Conservation (phyloP, 768 basidiomycete species). For the Rhizopogon vinicolor region DNA sequence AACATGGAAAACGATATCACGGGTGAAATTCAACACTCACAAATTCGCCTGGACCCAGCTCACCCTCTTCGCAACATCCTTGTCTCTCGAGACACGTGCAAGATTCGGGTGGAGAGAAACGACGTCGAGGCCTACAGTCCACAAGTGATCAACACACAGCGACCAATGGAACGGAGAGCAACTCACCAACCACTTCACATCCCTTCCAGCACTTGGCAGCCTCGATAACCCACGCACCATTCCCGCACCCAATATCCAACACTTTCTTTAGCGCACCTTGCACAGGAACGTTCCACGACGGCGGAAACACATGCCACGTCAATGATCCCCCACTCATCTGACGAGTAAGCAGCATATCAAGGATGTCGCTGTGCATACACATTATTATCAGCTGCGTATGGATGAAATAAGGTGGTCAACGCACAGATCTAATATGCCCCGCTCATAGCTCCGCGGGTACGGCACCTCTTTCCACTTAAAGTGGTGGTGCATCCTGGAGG, state of each 20-base stretch:
- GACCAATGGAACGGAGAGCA: not conserved
- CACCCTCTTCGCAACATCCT: slow-evolving; percentile 54
- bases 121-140: slow-evolving; percentile 64
- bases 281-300: slow-evolving; percentile 15
- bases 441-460: slow-evolving; percentile 65
- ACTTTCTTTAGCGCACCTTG: not conserved
- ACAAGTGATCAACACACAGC: slow-evolving; percentile 14
- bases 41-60: slow-evolving; percentile 74
- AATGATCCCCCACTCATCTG: slow-evolving; percentile 49
- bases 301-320: slow-evolving; percentile 52
- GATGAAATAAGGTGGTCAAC: not conserved
- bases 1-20: not conserved
- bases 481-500: slow-evolving; percentile 51
- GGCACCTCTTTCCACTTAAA: slow-evolving; percentile 49
- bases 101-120: slow-evolving; percentile 71
- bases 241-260: slow-evolving; percentile 75
- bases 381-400: not conserved
- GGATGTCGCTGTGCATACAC: slow-evolving; percentile 49
- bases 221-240: slow-evolving; percentile 71
- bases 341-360: slow-evolving; percentile 56
- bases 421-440: slow-evolving; percentile 60
- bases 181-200: slow-evolving; percentile 7
- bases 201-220: slow-evolving; percentile 64
- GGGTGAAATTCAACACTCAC: slow-evolving; percentile 33
- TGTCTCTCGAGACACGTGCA: slow-evolving; percentile 42